Evolutionary conservation across 176 grass and related monocot genomes (phyloP), one percentile per base, ranked within the genome.

Genomic region (Bonia amplexicaulis): DNA sequence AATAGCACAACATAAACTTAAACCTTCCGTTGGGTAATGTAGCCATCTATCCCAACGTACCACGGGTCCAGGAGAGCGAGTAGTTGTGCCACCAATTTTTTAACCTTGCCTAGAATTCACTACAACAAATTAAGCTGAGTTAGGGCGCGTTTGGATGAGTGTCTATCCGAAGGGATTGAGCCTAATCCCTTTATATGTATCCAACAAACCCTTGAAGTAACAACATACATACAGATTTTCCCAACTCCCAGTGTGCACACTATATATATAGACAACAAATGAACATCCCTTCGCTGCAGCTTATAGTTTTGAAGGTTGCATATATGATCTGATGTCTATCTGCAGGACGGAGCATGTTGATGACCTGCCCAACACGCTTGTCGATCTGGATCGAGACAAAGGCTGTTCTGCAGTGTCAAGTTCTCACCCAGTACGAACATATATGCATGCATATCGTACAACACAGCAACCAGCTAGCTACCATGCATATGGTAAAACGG

Each of bases 351-450:
- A 47, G 17, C 78, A 80, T 37, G 78, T 54, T 69, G 45, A 80
- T 80, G 64, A 54, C 29, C 46, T 52, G 78, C 66, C 47, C 63
- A 80, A 80, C 78, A 69, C 78, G 63, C 78, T 17, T 80, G 62
- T 62, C 63, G 12, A 80, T 80, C 45, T 80, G 16, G 45, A 39
- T 19, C 66, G 9, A 69, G 26, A 26, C 78, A 80, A 80, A 68
- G 78, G 20, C 63, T 80, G 77, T 33, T 65, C 9, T 79, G 52
- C 20, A 37, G 47, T 17, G 63, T 39, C 29, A 81, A 81, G 29
- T 27, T 81, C 33, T 57, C 40, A 19, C 40, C 58, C 19, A 29
- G 58, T 46, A 10, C 26, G 53, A 12, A 54, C 26, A 53, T 33
- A n/a, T 37, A 69, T 11, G 64, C 26, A 31, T 59, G 53, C 17